These are phyloP conservation scores for Rhytidiadelphus loreus DNA, from an alignment of 225 moss, liverwort and hornwort genomes.

Conservation along the genomic window DNA sequence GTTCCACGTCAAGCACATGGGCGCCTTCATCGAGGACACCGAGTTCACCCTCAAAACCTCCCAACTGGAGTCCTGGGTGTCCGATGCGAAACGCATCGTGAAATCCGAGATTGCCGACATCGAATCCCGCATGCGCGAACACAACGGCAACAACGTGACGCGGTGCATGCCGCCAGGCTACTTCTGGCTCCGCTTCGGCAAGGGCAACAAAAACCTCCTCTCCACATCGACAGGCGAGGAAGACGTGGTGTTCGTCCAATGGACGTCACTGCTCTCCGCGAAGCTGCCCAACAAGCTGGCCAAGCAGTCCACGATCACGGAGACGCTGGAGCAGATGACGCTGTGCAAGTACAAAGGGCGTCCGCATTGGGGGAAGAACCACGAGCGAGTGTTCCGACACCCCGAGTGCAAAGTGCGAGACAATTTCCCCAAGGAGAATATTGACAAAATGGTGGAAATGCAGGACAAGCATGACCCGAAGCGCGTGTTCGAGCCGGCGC, in stretches of 20 bases:
- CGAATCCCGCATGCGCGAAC: slow-evolving; percentile 1
- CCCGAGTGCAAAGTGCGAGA: slow-evolving; percentile 35
- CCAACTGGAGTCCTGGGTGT: slow-evolving; percentile 27
- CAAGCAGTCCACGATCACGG: slow-evolving; percentile 15
- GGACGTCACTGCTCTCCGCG: slow-evolving; percentile 7
- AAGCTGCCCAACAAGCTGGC: slow-evolving; percentile 11
- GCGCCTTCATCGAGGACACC: background rate
- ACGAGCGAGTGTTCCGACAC: slow-evolving; percentile 31
- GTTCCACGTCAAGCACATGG: slow-evolving; percentile 1
- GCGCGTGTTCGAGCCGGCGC: slow-evolving; percentile 37
- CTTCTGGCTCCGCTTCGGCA: slow-evolving; percentile 54
- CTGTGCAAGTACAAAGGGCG: slow-evolving; percentile 47
- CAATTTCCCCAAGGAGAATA: slow-evolving; percentile 17
- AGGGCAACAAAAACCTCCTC: slow-evolving; percentile 6
- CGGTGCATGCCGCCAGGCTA: slow-evolving; percentile 43
- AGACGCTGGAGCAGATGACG: slow-evolving; percentile 45
- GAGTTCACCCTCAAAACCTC: slow-evolving; percentile 21
- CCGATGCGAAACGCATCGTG: slow-evolving; percentile 28
- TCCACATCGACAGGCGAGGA: slow-evolving; percentile 28
- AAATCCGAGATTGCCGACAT: slow-evolving; percentile 12
- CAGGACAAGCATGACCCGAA: slow-evolving; percentile 33
- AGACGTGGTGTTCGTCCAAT: slow-evolving; percentile 23
- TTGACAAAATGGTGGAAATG: slow-evolving; percentile 13
- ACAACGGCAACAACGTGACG: slow-evolving; percentile 20
- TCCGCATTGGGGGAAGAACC: slow-evolving; percentile 56